Percentiles rank a stretch among this genome's conserved stretches.
Evolutionary conservation across 345 rosid genomes (phyloP).

Genomic region (Sisymbrium irio): DNA sequence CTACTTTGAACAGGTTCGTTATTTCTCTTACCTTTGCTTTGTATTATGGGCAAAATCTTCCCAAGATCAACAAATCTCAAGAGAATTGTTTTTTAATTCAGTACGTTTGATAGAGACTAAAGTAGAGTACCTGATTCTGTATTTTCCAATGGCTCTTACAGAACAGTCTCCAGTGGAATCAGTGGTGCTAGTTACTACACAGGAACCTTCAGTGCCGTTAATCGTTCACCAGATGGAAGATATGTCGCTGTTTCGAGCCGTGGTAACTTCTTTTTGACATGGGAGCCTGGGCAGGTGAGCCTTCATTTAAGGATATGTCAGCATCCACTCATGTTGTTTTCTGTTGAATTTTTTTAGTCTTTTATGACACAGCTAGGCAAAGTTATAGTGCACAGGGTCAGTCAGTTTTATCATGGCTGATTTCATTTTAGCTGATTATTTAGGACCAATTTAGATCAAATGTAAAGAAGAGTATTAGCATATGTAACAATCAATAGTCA

Average conservation of each 20-base stretch:
- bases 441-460: neutral
- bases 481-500: neutral
- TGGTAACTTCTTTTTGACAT: constrained; percentile 92
- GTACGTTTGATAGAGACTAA: neutral
- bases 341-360: neutral
- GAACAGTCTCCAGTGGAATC: constrained; percentile 97
- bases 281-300: constrained; percentile 96
- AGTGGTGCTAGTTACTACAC: constrained; percentile 99
- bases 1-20: constrained; percentile 83
- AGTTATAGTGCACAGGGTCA: neutral
- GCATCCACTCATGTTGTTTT: neutral
- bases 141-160: constrained; percentile 50
- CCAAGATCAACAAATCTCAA: too few relatives aligned
- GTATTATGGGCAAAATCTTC: constrained; percentile 4
- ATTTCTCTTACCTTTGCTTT: constrained; percentile 8
- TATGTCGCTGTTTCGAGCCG: constrained; percentile 98
- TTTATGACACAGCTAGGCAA: neutral
- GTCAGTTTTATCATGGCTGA: neutral
- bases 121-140: constrained; percentile 30
- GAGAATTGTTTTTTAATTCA: too few relatives aligned
- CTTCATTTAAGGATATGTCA: neutral
- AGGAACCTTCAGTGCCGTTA: constrained; percentile 87
- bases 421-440: neutral
- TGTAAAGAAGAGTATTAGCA: neutral
- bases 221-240: constrained; percentile 90